A percentile compares a stretch with the other conserved stretches of the same genome.
phyloP scores from a whole-genome alignment of 129 eudicot genomes.

The Flaveria brownii region DNA sequence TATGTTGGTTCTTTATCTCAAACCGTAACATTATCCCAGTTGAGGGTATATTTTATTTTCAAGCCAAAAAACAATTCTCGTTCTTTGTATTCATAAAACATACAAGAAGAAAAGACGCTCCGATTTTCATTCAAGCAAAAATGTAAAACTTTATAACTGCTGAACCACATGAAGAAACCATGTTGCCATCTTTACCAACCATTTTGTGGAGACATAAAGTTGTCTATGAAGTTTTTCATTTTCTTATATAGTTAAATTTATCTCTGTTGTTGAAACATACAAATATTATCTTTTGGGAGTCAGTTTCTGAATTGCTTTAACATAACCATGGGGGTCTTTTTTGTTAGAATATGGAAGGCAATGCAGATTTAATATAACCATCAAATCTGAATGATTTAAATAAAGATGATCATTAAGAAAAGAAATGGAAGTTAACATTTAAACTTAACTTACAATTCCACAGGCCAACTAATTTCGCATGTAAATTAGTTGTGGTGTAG shows the following conservation, averaged over 20 bases:
- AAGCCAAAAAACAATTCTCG: neutral
- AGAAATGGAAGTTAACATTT: neutral
- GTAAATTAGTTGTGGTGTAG: no score
- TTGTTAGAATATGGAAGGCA: neutral
- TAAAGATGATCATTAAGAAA: neutral
- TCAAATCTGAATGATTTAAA: conserved; percentile 5
- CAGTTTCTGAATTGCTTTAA: neutral
- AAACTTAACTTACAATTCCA: conserved; percentile 1
- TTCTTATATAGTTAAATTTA: neutral
- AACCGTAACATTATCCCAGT: neutral
- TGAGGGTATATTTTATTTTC: neutral
- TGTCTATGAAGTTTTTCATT: neutral
- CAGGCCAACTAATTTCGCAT: neutral
- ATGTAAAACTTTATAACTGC: neutral
- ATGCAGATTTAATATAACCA: neutral
- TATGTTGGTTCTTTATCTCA: conserved; percentile 10
- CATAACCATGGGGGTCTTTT: neutral
- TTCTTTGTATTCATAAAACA: neutral
- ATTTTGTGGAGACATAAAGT: conserved; percentile 1
- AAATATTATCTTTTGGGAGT: conserved; percentile 1
- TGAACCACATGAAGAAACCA: conserved; percentile 9
- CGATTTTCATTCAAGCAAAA: neutral
- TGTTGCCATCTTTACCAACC: conserved; percentile 8
- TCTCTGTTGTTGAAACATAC: neutral
- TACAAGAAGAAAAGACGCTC: neutral